phyloP scores from a whole-genome alignment of 140 eudicot species.

The Cichorium intybus region DNA sequence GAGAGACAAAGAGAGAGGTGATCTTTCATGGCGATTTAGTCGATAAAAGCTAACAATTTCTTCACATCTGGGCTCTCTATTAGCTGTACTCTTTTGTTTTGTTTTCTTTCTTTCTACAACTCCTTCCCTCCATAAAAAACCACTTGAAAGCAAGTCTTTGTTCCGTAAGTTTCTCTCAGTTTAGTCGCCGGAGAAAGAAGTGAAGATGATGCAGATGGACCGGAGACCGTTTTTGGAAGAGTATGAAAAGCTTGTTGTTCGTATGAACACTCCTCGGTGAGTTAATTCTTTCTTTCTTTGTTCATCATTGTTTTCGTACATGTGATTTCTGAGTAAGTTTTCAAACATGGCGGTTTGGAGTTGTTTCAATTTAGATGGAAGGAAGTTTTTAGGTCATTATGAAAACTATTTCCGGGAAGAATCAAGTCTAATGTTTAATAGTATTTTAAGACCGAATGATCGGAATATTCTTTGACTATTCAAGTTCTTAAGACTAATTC shows the following conservation, averaged over 20 bases:
- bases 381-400: background rate
- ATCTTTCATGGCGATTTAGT: constrained; percentile 25
- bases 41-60: constrained; percentile 35
- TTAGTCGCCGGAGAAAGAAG: constrained; percentile 1
- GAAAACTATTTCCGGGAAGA: background rate
- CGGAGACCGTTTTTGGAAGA: constrained; percentile 69
- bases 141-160: background rate
- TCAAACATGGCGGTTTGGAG: background rate
- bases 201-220: constrained; percentile 53
- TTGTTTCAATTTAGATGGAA: background rate
- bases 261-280: constrained; percentile 86
- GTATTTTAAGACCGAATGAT: background rate
- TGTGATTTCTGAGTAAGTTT: background rate
- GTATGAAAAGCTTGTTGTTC: constrained; percentile 77
- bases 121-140: constrained; percentile 2
- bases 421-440: background rate
- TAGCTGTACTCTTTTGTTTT: constrained; percentile 16
- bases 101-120: background rate
- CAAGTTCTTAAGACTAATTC: background rate
- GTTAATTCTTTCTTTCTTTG: background rate
- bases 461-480: background rate
- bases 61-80: constrained; percentile 29
- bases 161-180: background rate
- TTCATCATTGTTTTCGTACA: background rate
- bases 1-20: constrained; percentile 24